These are phyloP conservation scores for Mercurialis annua DNA, from an alignment of 345 rosid species.

Conservation along the genomic window DNA sequence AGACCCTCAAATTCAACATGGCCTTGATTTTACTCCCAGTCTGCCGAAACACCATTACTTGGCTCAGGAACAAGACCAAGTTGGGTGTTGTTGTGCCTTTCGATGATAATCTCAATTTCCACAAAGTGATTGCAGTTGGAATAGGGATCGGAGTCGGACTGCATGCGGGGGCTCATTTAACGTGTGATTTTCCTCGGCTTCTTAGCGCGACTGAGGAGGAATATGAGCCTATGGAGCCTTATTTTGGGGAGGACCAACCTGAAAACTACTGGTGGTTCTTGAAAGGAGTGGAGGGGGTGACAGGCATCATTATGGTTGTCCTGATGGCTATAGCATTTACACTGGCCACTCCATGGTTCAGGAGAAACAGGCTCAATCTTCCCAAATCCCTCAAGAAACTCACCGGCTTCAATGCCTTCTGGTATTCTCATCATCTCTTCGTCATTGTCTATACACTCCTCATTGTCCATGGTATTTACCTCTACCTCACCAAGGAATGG, in stretches of 20 bases:
- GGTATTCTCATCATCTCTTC: constrained; percentile 87
- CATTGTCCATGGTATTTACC: constrained; percentile 66
- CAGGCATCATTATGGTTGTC: constrained; percentile 72
- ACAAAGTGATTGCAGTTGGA: constrained; percentile 69
- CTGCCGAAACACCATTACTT: constrained; percentile 83
- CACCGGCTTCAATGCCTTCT: constrained; percentile 87
- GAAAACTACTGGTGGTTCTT: constrained; percentile 69
- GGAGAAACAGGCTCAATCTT: constrained; percentile 67
- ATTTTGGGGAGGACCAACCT: constrained; percentile 62
- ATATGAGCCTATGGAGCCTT: constrained; percentile 52
- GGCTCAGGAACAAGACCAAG: constrained; percentile 88
- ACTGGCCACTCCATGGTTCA: constrained; percentile 84
- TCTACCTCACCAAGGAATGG: constrained; percentile 71
- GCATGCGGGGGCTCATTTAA: constrained; percentile 63
- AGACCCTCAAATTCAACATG: constrained; percentile 86
- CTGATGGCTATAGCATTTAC: constrained; percentile 80
- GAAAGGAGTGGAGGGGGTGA: constrained; percentile 72
- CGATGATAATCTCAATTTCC: constrained; percentile 83
- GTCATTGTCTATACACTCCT: constrained; percentile 77
- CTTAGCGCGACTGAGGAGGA: constrained; percentile 53
- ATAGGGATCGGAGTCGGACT: constrained; percentile 60
- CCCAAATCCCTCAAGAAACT: constrained; percentile 67
- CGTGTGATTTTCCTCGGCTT: constrained; percentile 80
- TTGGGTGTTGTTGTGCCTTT: constrained; percentile 67
- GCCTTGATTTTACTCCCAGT: constrained; percentile 75